Evolutionary conservation across 805 yeast species (phyloP), one percentile per base, ranked within the genome.

Genomic region (Saturnispora bothae): DNA sequence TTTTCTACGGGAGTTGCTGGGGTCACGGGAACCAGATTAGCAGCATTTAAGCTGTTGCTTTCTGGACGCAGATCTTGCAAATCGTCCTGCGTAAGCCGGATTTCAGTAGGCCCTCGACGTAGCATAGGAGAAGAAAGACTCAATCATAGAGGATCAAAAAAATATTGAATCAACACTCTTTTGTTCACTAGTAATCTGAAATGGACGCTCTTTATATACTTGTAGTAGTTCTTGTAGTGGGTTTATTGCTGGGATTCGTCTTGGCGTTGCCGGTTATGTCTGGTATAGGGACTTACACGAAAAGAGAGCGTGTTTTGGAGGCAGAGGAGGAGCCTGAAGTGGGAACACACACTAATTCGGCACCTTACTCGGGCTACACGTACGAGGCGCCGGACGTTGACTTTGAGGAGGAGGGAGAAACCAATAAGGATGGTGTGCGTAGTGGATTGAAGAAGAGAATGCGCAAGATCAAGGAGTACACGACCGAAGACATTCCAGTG

Each of bases 81-180:
- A 47, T 81, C 92, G 45, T 79, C 85, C 0, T 83, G 81, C 0
- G 78, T 71, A 33, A 81, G 64, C 41, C 69, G 68, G 38, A 81
- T 73, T 2, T 76, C 66, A 0, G 89, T 80, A 4, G 88, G 81
- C 14, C 75, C 79, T 54, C 86, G 65, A 59, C 88, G 67, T 31
- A 81, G 60, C 89, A 81, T 80, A 16, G 26, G 16, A 35, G 13
- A 13, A 29, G 39, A 28, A 19, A 12, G 18, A 18, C 4, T 16
- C 20, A 16, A 22, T 22, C 10, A n/a, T n/a, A n/a, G n/a, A n/a
- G n/a, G n/a, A n/a, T n/a, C 15, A 17, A 15, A 17, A 28, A 15
- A 4, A 13, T 13, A 28, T 15, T 28, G 4, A 14, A 14, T 17
- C 10, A 28, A 28, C 15, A 14, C 10, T 13, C 12, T 28, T 17